A percentile compares a stretch with the other conserved stretches of the same genome.
Evolutionary conservation across 169 alveolate species (phyloP).

Genomic region (Eimeria maxima): DNA sequence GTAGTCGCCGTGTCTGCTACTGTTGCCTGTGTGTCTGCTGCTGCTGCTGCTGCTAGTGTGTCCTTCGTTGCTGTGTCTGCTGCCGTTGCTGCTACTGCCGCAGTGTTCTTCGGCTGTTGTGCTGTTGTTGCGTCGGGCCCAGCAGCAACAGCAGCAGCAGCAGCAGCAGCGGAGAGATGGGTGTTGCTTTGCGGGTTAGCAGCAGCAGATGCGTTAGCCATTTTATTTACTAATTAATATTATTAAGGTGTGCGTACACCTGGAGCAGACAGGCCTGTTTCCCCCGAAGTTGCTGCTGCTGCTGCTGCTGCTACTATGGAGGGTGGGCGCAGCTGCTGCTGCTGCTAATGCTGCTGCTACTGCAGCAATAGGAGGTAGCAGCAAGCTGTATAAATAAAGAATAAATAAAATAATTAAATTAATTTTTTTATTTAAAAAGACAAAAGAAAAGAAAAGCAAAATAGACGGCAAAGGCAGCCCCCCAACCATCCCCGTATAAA

Average conservation of each 20-base stretch:
- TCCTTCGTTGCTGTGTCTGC: background rate
- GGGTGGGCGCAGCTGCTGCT: background rate
- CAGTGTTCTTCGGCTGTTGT: background rate
- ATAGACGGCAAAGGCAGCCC: background rate
- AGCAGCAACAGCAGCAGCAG: background rate
- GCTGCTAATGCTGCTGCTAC: background rate
- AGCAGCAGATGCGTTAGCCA: background rate
- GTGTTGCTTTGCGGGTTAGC: background rate
- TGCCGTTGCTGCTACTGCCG: conserved; percentile 4
- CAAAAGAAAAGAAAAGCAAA: background rate
- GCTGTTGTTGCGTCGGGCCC: background rate
- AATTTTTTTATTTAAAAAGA: background rate
- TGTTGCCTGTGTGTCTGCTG: background rate
- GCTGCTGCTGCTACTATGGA: background rate
- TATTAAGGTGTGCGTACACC: background rate
- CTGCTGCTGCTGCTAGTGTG: background rate
- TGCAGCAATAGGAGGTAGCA: conserved; percentile 15
- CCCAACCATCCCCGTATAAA: background rate
- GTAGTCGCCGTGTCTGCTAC: background rate
- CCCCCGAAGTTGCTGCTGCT: background rate
- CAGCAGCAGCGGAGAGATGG: background rate
- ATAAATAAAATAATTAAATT: background rate
- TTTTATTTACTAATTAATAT: background rate
- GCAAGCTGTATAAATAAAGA: background rate
- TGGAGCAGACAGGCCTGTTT: no score